Base-by-base conservation (phyloP, 192 early-diverging fungal genomes). In the Backusella parvicylindrica region DNA sequence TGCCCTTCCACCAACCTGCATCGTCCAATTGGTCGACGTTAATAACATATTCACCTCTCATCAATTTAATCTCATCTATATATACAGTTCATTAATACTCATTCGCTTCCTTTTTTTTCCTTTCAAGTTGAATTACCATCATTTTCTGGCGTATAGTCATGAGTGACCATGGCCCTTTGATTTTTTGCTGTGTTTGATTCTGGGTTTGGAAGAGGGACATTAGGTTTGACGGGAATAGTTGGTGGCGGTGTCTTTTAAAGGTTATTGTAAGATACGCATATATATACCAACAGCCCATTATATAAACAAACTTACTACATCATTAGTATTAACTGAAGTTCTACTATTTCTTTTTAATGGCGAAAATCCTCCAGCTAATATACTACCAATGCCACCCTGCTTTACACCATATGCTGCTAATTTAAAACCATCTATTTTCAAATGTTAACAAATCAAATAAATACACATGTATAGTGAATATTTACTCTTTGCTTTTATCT, bases 391-490 rank as follows among this genome's bases (percentile, higher is more conserved):
- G 11, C 92, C 92, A 64, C 91, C 92, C 77, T 91, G 87, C 72
- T 92, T 90, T 26, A 94, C 92, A 69, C 92, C 92, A 60, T 91
- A 92, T 0, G 89, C 91, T 11, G 90, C 91, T 63, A 94, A 82
- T 73, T 84, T 92, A 76, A 90, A 91, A 9, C 77, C 74, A 28
- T 73, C 56, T 65, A 65, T 31, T 66, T n/a, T 9, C 3, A 32
- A 64, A 28, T 21, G 63, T 65, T 43, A 40, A 47, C 30, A 47
- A 47, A 73, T 15, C 13, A 64, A 9, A 64, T 6, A 37, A 13
- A 18, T 36, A 16, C 7, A 35, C 7, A 71, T 18, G 1, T 13
- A 37, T 21, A 32, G 18, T 18, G 2, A 21, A 33, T 72, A 40
- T 37, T 64, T 63, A 64, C 53, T 63, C 70, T 65, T 65, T 21